Conservation (phyloP, 805 yeast genomes). For the Metschnikowia sp. region DNA sequence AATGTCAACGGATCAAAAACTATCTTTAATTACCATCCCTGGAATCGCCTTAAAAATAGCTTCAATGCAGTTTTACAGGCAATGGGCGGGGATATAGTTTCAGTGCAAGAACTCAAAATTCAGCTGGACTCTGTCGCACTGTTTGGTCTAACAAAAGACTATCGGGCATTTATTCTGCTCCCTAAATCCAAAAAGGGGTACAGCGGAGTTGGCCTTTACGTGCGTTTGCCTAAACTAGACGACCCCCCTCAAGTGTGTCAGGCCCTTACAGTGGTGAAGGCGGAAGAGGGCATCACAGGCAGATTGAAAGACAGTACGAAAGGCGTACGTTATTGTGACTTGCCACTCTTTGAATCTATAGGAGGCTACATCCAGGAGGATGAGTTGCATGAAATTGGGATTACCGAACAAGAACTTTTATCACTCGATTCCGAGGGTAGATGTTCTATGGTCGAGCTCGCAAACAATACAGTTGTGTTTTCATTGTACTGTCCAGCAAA, state of each 20-base stretch:
- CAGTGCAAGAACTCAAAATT: constrained; percentile 83
- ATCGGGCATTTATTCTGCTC: constrained; percentile 61
- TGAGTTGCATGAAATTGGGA: constrained; percentile 31
- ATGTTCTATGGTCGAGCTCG: constrained; percentile 69
- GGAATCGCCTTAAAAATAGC: constrained; percentile 50
- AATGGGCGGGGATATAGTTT: constrained; percentile 70
- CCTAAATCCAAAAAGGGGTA: constrained; percentile 76
- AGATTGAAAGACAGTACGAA: constrained; percentile 22
- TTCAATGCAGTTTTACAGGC: constrained; percentile 45
- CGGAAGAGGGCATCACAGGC: constrained; percentile 93
- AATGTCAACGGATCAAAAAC: constrained; percentile 86
- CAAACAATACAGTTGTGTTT: constrained; percentile 57
- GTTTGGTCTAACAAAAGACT: constrained; percentile 54
- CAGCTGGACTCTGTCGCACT: constrained; percentile 23
- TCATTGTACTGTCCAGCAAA: constrained; percentile 90
- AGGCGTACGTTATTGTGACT: constrained; percentile 13
- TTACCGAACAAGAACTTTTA: constrained; percentile 4
- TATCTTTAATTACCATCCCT: constrained; percentile 77
- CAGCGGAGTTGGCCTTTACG: constrained; percentile 86
- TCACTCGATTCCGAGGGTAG: constrained; percentile 81
- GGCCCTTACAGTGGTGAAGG: constrained; percentile 56
- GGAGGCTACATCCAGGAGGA: constrained; percentile 65
- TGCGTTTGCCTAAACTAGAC: constrained; percentile 46
- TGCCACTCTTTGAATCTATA: constrained; percentile 33
- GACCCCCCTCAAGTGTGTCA: constrained; percentile 37